Conservation (phyloP, 148 eudicot species). For the Camellia lanceoleosa region DNA sequence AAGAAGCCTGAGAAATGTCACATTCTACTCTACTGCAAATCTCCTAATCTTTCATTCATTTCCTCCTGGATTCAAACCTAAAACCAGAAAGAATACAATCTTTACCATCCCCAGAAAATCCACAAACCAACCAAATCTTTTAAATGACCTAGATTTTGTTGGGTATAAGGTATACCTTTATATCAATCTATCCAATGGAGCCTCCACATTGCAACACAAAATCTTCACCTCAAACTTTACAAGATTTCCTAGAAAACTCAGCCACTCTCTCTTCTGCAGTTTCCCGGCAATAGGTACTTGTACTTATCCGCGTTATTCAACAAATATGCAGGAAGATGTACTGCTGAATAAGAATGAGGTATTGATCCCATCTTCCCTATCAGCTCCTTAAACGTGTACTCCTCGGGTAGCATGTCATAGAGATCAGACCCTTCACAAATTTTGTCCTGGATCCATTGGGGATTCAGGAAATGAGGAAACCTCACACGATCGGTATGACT, state of each 20-base stretch:
- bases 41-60: background rate
- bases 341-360: slow-evolving; percentile 49
- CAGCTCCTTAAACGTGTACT: slow-evolving; percentile 55
- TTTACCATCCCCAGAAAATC: background rate
- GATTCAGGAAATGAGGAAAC: slow-evolving; percentile 47
- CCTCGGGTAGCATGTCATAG: slow-evolving; percentile 58
- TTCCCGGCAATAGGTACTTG: slow-evolving; percentile 59
- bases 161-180: too few species aligned
- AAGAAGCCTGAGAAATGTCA: background rate
- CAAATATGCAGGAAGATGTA: slow-evolving; percentile 49
- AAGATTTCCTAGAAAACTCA: slow-evolving; percentile 11
- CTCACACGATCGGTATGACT: slow-evolving; percentile 56
- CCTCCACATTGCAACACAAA: slow-evolving; percentile 10
- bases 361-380: slow-evolving; percentile 59
- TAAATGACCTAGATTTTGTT: background rate
- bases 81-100: background rate
- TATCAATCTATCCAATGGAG: background rate
- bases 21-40: background rate
- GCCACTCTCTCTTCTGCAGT: slow-evolving; percentile 45
- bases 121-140: background rate
- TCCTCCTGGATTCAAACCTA: background rate
- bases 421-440: slow-evolving; percentile 52
- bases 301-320: slow-evolving; percentile 46
- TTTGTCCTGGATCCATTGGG: slow-evolving; percentile 44
- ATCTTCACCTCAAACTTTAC: slow-evolving; percentile 7